Percentiles rank a stretch among this genome's conserved stretches.
Conservation (phyloP, 805 yeast species). For the Myxozyma vanderwaltii region DNA sequence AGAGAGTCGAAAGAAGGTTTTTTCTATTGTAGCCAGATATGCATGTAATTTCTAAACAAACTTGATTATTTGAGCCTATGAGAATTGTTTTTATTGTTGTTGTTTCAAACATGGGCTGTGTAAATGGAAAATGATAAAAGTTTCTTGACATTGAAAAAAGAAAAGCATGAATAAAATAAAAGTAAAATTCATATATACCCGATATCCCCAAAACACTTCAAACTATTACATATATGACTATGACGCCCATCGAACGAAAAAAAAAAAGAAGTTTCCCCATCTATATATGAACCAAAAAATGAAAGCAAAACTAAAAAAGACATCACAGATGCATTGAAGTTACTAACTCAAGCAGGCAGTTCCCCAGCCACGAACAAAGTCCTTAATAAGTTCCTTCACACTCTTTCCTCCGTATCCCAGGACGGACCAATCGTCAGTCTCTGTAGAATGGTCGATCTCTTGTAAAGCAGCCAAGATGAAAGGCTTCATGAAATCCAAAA, state of each 20-base stretch:
- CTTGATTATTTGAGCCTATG: background rate
- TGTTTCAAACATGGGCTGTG: conserved; percentile 1
- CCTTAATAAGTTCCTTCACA: conserved; percentile 74
- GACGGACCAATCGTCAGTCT: conserved; percentile 19
- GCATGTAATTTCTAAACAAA: conserved; percentile 2
- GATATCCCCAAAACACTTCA: no score
- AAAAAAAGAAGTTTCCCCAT: background rate
- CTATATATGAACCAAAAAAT: no score
- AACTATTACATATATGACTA: background rate
- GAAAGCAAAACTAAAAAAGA: no score
- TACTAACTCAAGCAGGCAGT: conserved; percentile 19
- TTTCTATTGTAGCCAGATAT: conserved; percentile 7
- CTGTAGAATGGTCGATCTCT: conserved; percentile 22
- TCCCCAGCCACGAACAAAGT: conserved; percentile 40
- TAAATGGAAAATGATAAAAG: conserved; percentile 11
- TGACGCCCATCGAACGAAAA: no score
- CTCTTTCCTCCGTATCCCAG: conserved; percentile 59
- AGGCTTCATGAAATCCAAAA: conserved; percentile 71
- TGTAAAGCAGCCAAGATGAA: conserved; percentile 53
- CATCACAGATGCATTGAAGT: no score
- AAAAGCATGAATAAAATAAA: background rate
- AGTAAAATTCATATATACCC: no score
- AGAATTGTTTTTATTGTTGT: no score
- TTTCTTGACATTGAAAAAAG: background rate
- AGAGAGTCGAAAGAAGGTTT: background rate